Base-by-base conservation (phyloP, 768 basidiomycete genomes). In the Lentinula aciculospora region DNA sequence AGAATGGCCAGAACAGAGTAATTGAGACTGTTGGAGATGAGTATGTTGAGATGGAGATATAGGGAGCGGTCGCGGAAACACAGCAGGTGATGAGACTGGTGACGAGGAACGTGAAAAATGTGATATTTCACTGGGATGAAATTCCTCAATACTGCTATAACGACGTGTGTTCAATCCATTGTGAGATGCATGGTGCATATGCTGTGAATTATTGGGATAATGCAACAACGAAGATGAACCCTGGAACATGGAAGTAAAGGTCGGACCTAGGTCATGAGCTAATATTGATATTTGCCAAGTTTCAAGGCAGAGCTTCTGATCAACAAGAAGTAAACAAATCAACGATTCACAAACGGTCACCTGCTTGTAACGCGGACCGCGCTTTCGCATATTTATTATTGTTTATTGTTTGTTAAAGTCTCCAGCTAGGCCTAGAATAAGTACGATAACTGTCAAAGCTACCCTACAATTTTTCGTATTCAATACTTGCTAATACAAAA, bases 401-500 rank as follows among this genome's bases (percentile, higher is more conserved):
- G n/a, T n/a, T n/a, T n/a, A n/a, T n/a, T n/a, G n/a, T n/a, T n/a
- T n/a, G n/a, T n/a, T n/a, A n/a, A n/a, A n/a, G n/a, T n/a, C n/a
- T n/a, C n/a, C n/a, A n/a, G n/a, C n/a, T n/a, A n/a, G n/a, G n/a
- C n/a, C n/a, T n/a, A n/a, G n/a, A n/a, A n/a, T n/a, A n/a, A n/a
- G n/a, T n/a, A n/a, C n/a, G n/a, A n/a, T n/a, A n/a, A n/a, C n/a
- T n/a, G n/a, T n/a, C n/a, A n/a, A n/a, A n/a, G n/a, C n/a, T n/a
- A 19, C n/a, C 58, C 55, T 57, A 61, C 25, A 72, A 58, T 54
- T 58, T 65, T 45, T 79, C 76, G 32, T 69, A 71, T 62, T 80
- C 77, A 44, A 78, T 54, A 61, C 78, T 79, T 0, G 77, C 78
- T n/a, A 79, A 64, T 13, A 79, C 58, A 59, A 80, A 79, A 0